Evolutionary conservation across 2,329 filamentous ascomycete species (phyloP).

Genomic region (Fragosphaeria purpurea): DNA sequence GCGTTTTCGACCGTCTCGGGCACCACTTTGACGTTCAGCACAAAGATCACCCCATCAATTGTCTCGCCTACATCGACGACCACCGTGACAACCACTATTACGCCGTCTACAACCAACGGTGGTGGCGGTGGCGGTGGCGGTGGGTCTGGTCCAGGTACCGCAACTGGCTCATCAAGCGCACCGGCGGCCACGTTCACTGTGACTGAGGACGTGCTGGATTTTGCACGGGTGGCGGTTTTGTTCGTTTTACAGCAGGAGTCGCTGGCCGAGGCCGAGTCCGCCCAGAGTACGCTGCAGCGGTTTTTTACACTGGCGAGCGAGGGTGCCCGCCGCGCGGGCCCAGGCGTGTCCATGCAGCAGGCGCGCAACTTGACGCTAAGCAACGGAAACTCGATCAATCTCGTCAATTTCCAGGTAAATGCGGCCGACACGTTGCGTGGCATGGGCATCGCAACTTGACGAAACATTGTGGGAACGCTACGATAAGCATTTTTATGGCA

Average conservation of each 20-base stretch:
- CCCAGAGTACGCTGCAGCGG: constrained; percentile 43
- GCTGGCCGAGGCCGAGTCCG: constrained; percentile 39
- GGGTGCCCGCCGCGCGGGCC: neutral
- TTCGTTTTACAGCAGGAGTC: constrained; percentile 49
- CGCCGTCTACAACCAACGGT: neutral
- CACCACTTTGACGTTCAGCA: constrained; percentile 19
- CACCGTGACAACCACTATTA: constrained; percentile 13
- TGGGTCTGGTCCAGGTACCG: constrained; percentile 5
- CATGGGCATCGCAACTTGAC: neutral
- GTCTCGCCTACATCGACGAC: constrained; percentile 17
- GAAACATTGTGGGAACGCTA: neutral
- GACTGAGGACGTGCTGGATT: constrained; percentile 50
- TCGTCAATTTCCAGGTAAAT: constrained; percentile 28
- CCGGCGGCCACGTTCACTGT: constrained; percentile 33
- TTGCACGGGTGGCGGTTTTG: constrained; percentile 52
- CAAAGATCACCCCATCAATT: constrained; percentile 15
- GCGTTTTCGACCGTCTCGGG: constrained; percentile 21
- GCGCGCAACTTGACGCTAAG: constrained; percentile 28
- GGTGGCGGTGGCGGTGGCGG: neutral
- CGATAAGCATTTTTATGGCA: too few relatives aligned
- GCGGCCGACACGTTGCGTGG: constrained; percentile 5
- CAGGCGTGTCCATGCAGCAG: constrained; percentile 18
- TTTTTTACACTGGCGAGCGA: constrained; percentile 37
- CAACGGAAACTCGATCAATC: constrained; percentile 35
- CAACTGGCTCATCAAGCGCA: constrained; percentile 15